These are phyloP conservation scores for Mycena rebaudengoi DNA, from an alignment of 768 basidiomycete genomes.

Conservation along the genomic window DNA sequence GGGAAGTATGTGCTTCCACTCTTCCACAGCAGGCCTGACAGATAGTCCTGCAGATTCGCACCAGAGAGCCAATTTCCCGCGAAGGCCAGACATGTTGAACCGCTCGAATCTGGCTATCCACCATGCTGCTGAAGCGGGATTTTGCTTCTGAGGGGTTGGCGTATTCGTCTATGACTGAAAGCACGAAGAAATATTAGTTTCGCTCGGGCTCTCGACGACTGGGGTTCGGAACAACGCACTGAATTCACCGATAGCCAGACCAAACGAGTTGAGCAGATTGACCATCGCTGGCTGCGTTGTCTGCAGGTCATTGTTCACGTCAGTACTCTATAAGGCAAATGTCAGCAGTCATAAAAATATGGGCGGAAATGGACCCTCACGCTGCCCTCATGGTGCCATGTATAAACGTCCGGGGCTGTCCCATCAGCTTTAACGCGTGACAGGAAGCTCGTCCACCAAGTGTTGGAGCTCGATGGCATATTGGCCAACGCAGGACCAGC, in stretches of 20 bases:
- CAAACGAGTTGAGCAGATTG: constrained; percentile 22
- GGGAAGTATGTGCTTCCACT: constrained; percentile 30
- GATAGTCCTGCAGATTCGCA: constrained; percentile 27
- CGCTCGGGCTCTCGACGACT: too few relatives aligned
- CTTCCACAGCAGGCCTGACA: constrained; percentile 29
- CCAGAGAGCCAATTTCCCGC: constrained; percentile 32
- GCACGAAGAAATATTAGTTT: too few relatives aligned
- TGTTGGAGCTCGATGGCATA: constrained; percentile 18
- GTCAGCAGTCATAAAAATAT: background rate
- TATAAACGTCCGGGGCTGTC: constrained; percentile 30
- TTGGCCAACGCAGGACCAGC: constrained; percentile 23
- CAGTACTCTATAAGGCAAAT: constrained; percentile 18
- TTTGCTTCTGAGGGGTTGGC: constrained; percentile 25
- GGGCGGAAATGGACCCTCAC: constrained; percentile 4
- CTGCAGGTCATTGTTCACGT: constrained; percentile 29
- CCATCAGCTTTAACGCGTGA: constrained; percentile 15
- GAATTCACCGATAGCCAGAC: constrained; percentile 22
- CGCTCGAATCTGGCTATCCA: constrained; percentile 33
- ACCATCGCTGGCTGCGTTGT: constrained; percentile 28
- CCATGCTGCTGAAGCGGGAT: constrained; percentile 28
- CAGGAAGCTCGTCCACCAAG: constrained; percentile 33
- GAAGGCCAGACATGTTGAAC: constrained; percentile 28
- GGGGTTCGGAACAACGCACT: too few relatives aligned
- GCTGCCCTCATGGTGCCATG: constrained; percentile 29
- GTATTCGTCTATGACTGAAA: constrained; percentile 30